phyloP scores from a whole-genome alignment of 2,329 filamentous ascomycete genomes.

The Colletotrichum sp. region DNA sequence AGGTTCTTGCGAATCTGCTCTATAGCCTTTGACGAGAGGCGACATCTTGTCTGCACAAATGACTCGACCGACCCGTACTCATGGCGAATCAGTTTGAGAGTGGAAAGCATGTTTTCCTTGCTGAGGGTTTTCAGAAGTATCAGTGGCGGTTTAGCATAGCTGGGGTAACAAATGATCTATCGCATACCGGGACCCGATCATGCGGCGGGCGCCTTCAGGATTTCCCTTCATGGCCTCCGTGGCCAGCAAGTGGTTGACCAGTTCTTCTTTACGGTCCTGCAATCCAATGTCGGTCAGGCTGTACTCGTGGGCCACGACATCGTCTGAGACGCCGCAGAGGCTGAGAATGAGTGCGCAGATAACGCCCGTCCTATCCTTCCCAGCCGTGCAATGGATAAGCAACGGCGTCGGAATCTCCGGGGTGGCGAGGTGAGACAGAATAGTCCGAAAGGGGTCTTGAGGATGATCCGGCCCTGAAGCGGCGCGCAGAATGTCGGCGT shows the following conservation, averaged over 20 bases:
- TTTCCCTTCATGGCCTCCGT: conserved; percentile 55
- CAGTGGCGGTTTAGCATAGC: background rate
- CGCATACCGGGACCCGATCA: conserved; percentile 48
- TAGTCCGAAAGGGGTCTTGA: conserved; percentile 48
- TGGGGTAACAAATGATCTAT: background rate
- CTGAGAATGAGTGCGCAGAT: conserved; percentile 69
- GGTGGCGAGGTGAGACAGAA: conserved; percentile 60
- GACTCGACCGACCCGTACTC: conserved; percentile 68
- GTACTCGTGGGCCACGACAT: conserved; percentile 71
- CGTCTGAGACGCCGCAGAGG: conserved; percentile 65
- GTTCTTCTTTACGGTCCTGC: conserved; percentile 52
- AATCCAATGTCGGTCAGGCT: conserved; percentile 69
- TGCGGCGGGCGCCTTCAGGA: conserved; percentile 44
- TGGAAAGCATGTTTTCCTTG: conserved; percentile 53
- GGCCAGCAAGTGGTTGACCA: conserved; percentile 55
- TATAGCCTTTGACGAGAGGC: conserved; percentile 61
- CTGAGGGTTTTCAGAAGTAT: conserved; percentile 26
- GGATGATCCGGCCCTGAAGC: conserved; percentile 40
- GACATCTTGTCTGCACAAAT: conserved; percentile 65
- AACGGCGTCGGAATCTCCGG: conserved; percentile 48
- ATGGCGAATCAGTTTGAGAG: conserved; percentile 57
- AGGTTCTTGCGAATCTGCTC: conserved; percentile 56
- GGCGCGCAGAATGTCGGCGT: conserved; percentile 62
- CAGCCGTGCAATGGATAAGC: conserved; percentile 76
- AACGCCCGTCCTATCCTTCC: conserved; percentile 79